A percentile compares a stretch with the other conserved stretches of the same genome.
Conservation (phyloP, 495 filamentous ascomycete species). For the Penicillium flavigenum region DNA sequence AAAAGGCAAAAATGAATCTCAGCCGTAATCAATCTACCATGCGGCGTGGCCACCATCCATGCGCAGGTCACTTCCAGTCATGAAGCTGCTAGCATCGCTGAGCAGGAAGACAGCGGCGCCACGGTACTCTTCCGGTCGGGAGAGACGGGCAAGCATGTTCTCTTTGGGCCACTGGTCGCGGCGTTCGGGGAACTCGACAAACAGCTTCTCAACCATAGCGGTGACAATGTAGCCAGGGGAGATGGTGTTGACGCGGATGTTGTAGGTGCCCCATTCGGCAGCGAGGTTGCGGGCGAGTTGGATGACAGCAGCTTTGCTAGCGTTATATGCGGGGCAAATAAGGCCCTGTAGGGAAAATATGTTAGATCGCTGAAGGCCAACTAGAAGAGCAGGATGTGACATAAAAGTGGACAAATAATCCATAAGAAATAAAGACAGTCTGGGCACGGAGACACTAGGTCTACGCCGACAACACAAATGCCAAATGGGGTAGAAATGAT, state of each 20-base stretch:
- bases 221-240: conserved; percentile 95
- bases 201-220: conserved; percentile 81
- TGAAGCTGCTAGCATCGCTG: conserved; percentile 82
- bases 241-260: conserved; percentile 93
- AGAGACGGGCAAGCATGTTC: conserved; percentile 85
- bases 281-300: conserved; percentile 87
- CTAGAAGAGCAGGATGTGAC: conserved; percentile 1
- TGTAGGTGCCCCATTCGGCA: conserved; percentile 78
- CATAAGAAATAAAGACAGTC: not conserved
- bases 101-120: conserved; percentile 81
- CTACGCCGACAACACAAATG: not conserved
- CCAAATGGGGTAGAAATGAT: not conserved
- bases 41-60: conserved; percentile 82
- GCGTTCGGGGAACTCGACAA: conserved; percentile 72
- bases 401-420: not conserved
- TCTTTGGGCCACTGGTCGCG: conserved; percentile 75
- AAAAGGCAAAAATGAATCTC: conserved; percentile 1
- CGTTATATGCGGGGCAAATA: conserved; percentile 82
- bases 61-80: conserved; percentile 77
- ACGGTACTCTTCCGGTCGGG: conserved; percentile 75
- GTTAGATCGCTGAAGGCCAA: not conserved
- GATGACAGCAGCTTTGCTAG: conserved; percentile 83
- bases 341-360: conserved; percentile 50
- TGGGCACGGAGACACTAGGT: not conserved
- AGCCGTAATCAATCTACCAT: conserved; percentile 53